A percentile compares a stretch with the other conserved stretches of the same genome.
Conservation (phyloP, 225 moss, liverwort and hornwort genomes). For the Anthoceros angustus region DNA sequence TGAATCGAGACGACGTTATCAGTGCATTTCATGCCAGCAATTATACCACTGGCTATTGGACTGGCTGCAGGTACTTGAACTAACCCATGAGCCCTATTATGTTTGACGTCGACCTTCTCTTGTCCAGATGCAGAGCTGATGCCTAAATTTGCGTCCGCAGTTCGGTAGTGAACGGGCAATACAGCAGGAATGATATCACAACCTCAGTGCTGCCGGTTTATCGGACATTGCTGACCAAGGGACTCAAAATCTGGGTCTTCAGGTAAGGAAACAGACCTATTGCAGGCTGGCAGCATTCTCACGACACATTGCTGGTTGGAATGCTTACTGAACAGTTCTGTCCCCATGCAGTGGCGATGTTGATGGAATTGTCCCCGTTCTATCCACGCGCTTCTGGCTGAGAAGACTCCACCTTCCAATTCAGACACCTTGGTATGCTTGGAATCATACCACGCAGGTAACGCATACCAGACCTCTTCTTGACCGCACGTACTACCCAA, state of each 20-base stretch:
- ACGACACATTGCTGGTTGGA: background rate
- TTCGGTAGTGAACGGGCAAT: slow-evolving; percentile 10
- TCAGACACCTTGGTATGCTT: slow-evolving; percentile 27
- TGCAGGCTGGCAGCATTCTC: background rate
- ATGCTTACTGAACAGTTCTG: background rate
- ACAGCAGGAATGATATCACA: slow-evolving; percentile 22
- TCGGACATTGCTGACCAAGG: slow-evolving; percentile 21
- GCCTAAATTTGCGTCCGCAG: slow-evolving; percentile 8
- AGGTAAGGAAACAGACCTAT: slow-evolving; percentile 12
- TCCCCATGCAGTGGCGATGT: slow-evolving; percentile 24
- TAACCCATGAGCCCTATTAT: background rate
- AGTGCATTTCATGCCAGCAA: slow-evolving; percentile 21
- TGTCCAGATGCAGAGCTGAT: background rate
- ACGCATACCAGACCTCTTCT: background rate
- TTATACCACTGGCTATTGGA: slow-evolving; percentile 20
- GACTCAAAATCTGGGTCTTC: slow-evolving; percentile 34
- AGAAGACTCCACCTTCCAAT: slow-evolving; percentile 18
- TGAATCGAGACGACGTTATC: slow-evolving; percentile 21
- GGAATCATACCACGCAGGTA: slow-evolving; percentile 30
- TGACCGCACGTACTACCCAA: background rate
- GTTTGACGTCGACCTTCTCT: background rate
- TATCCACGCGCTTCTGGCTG: slow-evolving; percentile 27
- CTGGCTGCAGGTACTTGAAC: slow-evolving; percentile 20
- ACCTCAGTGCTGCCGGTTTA: slow-evolving; percentile 29
- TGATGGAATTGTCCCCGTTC: slow-evolving; percentile 31